phyloP scores from a whole-genome alignment of 495 filamentous ascomycete genomes.

The Friedmanniomyces simplex region DNA sequence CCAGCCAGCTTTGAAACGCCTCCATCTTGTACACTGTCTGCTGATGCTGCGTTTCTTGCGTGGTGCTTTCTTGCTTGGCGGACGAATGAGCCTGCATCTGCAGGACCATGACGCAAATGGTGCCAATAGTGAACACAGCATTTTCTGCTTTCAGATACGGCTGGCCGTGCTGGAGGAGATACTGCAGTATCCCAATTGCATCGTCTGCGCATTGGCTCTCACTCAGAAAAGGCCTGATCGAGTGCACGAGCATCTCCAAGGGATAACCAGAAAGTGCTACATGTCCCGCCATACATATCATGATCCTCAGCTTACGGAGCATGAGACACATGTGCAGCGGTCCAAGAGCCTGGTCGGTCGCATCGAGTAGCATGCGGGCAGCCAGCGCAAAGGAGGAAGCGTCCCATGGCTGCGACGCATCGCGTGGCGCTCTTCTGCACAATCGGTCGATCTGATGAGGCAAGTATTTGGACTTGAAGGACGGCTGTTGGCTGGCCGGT shows the following conservation, averaged over 20 bases:
- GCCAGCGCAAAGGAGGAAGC: slow-evolving; percentile 63
- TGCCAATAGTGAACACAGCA: slow-evolving; percentile 69
- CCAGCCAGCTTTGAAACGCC: slow-evolving; percentile 62
- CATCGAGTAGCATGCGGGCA: slow-evolving; percentile 64
- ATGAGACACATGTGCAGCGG: slow-evolving; percentile 77
- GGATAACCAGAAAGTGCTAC: slow-evolving; percentile 66
- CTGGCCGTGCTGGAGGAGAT: slow-evolving; percentile 61
- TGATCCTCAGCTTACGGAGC: slow-evolving; percentile 71
- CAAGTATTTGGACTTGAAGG: slow-evolving; percentile 68
- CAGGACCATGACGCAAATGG: slow-evolving; percentile 62
- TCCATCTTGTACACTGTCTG: slow-evolving; percentile 56
- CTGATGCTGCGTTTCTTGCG: slow-evolving; percentile 65
- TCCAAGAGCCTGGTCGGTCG: slow-evolving; percentile 77
- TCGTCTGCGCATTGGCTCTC: slow-evolving; percentile 88
- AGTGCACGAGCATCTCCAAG: slow-evolving; percentile 82
- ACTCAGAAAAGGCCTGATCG: slow-evolving; percentile 65
- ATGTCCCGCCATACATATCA: slow-evolving; percentile 66
- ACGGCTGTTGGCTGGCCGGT: slow-evolving; percentile 71
- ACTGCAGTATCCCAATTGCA: slow-evolving; percentile 75
- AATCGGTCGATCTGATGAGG: slow-evolving; percentile 63
- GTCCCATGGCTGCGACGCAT: slow-evolving; percentile 61
- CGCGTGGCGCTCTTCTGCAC: slow-evolving; percentile 56
- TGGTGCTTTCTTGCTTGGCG: slow-evolving; percentile 55
- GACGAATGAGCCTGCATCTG: slow-evolving; percentile 63
- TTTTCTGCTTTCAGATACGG: slow-evolving; percentile 46